These are phyloP conservation scores for Scedosporium boydii DNA, from an alignment of 2,329 filamentous ascomycete genomes.

Conservation along the genomic window DNA sequence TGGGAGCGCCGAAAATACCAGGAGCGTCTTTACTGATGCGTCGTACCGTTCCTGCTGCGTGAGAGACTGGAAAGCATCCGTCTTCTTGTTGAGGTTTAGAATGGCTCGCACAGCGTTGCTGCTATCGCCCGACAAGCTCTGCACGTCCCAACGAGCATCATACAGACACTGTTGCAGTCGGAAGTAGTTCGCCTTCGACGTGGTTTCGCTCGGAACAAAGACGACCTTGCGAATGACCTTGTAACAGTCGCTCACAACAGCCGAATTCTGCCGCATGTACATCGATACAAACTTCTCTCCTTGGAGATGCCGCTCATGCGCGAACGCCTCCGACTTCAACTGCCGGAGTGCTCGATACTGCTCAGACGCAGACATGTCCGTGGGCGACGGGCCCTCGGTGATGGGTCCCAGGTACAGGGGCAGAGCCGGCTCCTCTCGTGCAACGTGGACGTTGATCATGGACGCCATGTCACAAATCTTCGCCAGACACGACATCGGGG, in stretches of 20 bases:
- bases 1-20: neutral
- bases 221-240: conserved; percentile 15
- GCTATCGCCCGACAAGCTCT: neutral
- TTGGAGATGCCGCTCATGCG: conserved; percentile 24
- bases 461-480: conserved; percentile 24
- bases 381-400: conserved; percentile 20
- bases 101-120: neutral
- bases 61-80: neutral
- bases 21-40: neutral
- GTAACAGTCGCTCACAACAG: conserved; percentile 15
- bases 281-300: conserved; percentile 19
- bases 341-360: conserved; percentile 21
- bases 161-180: conserved; percentile 19
- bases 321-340: conserved; percentile 22
- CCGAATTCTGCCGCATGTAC: conserved; percentile 22
- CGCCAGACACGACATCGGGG: conserved; percentile 23
- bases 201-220: conserved; percentile 15
- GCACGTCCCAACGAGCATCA: conserved; percentile 15
- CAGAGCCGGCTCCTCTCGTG: conserved; percentile 21
- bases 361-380: conserved; percentile 21
- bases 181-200: conserved; percentile 17
- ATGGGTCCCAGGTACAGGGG: conserved; percentile 25
- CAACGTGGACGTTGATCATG: conserved; percentile 28
- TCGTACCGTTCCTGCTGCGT: neutral
- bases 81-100: neutral